Percentiles rank a stretch among this genome's conserved stretches.
These are phyloP conservation scores for Karstenula rhodostoma DNA, from an alignment of 2,329 filamentous ascomycete species.

Conservation along the genomic window DNA sequence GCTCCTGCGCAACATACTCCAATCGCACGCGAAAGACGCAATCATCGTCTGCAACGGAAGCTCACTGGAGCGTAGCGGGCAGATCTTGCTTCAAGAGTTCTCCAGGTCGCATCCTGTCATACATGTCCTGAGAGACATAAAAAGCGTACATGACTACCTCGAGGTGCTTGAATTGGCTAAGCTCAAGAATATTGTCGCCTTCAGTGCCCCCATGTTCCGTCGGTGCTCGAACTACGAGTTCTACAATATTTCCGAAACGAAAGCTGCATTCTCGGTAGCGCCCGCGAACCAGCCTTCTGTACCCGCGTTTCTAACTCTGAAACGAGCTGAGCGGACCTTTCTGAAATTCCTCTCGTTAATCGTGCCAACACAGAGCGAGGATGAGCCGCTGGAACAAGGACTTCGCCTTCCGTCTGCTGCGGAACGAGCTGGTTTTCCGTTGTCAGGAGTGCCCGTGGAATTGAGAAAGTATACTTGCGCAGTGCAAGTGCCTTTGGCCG, in stretches of 20 bases:
- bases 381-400: conserved; percentile 67
- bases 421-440: conserved; percentile 58
- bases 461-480: conserved; percentile 72
- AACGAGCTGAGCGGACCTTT: conserved; percentile 73
- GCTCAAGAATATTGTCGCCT: conserved; percentile 65
- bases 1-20: conserved; percentile 67
- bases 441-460: conserved; percentile 68
- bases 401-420: conserved; percentile 1
- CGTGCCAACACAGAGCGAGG: conserved; percentile 58
- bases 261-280: conserved; percentile 23
- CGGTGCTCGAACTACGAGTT: conserved; percentile 78
- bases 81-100: conserved; percentile 68
- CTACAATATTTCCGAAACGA: conserved; percentile 73
- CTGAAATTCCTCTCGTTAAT: conserved; percentile 72
- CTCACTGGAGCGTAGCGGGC: conserved; percentile 71
- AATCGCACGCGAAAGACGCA: conserved; percentile 65
- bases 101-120: conserved; percentile 73
- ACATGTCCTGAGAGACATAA: conserved; percentile 71
- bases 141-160: conserved; percentile 71
- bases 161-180: conserved; percentile 61
- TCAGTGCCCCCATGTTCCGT: conserved; percentile 67
- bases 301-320: conserved; percentile 71
- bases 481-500: conserved; percentile 67
- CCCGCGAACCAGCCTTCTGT: conserved; percentile 43
- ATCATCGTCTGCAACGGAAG: conserved; percentile 76